These are phyloP conservation scores for Styphnolobium japonicum DNA, from an alignment of 306 rosid species.

Conservation along the genomic window DNA sequence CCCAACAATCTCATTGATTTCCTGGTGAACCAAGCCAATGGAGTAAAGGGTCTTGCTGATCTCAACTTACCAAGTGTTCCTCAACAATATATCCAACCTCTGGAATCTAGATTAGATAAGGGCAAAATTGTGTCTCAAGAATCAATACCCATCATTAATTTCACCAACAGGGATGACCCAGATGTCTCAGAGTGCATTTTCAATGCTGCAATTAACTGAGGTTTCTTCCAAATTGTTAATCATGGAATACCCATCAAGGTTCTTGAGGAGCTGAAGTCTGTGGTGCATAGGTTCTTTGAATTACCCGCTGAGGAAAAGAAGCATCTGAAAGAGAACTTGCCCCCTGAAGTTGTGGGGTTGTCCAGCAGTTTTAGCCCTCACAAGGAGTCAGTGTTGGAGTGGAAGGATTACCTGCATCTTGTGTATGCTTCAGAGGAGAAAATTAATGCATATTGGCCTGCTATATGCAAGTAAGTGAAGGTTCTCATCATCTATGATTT, in stretches of 20 bases:
- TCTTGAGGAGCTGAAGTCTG: slow-evolving; percentile 17
- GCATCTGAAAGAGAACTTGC: slow-evolving; percentile 29
- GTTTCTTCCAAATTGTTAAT: slow-evolving; percentile 46
- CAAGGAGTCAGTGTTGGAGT: slow-evolving; percentile 37
- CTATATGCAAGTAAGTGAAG: slow-evolving; percentile 32
- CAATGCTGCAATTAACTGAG: slow-evolving; percentile 39
- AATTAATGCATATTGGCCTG: slow-evolving; percentile 37
- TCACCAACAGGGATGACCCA: slow-evolving; percentile 43
- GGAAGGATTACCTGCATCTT: slow-evolving; percentile 44
- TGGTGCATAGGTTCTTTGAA: slow-evolving; percentile 37
- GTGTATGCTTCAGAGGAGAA: slow-evolving; percentile 38
- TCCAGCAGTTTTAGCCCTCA: slow-evolving; percentile 42
- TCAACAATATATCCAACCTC: slow-evolving; percentile 36
- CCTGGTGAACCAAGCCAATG: slow-evolving; percentile 38
- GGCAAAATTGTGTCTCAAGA: slow-evolving; percentile 13
- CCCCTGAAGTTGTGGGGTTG: slow-evolving; percentile 31
- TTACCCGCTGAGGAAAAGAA: slow-evolving; percentile 34
- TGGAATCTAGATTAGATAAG: slow-evolving; percentile 22
- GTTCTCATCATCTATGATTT: neutral
- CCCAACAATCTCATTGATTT: slow-evolving; percentile 34
- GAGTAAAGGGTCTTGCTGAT: slow-evolving; percentile 43
- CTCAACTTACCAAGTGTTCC: slow-evolving; percentile 31
- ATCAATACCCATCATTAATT: slow-evolving; percentile 42
- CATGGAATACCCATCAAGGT: slow-evolving; percentile 41
- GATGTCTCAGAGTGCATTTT: slow-evolving; percentile 32